Percentiles rank a stretch among this genome's conserved stretches.
phyloP scores from a whole-genome alignment of 768 basidiomycete species.

The Amyloporia xantha region DNA sequence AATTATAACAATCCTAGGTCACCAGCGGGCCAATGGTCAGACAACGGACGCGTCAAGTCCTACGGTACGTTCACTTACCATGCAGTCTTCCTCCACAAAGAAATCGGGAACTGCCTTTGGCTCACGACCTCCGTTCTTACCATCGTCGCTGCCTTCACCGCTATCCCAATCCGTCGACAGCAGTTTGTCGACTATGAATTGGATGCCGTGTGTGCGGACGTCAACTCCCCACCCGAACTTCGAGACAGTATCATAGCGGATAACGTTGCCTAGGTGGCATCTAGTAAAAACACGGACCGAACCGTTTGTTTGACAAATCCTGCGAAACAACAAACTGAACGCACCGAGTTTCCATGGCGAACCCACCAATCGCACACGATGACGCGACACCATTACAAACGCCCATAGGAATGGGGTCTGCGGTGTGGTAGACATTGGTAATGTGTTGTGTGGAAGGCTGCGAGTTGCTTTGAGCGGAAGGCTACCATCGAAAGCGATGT shows the following conservation, averaged over 20 bases:
- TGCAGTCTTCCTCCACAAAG: constrained; percentile 55
- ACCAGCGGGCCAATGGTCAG: too few relatives aligned
- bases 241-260: constrained; percentile 81
- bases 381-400: constrained; percentile 73
- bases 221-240: constrained; percentile 77
- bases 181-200: constrained; percentile 61
- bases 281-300: constrained; percentile 27
- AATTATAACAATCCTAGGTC: constrained; percentile 69
- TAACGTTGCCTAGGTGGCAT: constrained; percentile 85
- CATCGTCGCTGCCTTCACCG: constrained; percentile 29
- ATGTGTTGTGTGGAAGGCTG: constrained; percentile 70
- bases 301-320: neutral
- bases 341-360: constrained; percentile 71
- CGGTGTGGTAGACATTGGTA: constrained; percentile 88
- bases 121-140: constrained; percentile 20
- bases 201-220: constrained; percentile 63
- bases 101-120: constrained; percentile 37
- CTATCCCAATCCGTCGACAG: constrained; percentile 45
- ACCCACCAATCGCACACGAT: constrained; percentile 76
- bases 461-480: neutral
- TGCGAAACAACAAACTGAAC: constrained; percentile 7
- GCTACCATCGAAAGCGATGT: neutral
- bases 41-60: too few relatives aligned
- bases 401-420: constrained; percentile 89
- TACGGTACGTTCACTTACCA: too few relatives aligned